Base-by-base conservation (phyloP, 441 rosid genomes). In the Populus hybrid region DNA sequence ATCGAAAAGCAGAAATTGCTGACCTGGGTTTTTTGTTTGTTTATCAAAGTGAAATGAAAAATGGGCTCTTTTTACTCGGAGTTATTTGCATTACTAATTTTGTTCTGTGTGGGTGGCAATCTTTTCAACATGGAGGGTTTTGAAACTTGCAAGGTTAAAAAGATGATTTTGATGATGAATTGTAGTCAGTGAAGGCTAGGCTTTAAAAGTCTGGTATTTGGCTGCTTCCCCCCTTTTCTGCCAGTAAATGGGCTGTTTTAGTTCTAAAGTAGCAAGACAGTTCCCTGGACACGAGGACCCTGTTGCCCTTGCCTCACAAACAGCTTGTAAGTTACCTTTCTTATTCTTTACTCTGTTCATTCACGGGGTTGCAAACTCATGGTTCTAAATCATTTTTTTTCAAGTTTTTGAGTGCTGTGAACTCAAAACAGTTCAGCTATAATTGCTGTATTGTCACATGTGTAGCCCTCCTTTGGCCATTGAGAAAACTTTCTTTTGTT, bases 211-310 rank as follows among this genome's bases (percentile, higher is more conserved):
- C 75, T 72, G 20, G 64, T 32, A 10, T 50, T 66, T 67, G 71
- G 54, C 20, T 26, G 54, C 72, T 36, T 75, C 73, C 73, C 40
- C 69, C 26, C 73, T 30, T 30, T 42, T 77, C 83, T 63, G 32
- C 20, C 80, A 16, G 87, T 84, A 89, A 90, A 94, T 95, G 99
- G 98, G 99, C 93, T 95, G 99, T 85, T 91, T 92, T 83, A 82
- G 86, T 3, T 96, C 99, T 21, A 91, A 87, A 80, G 91, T 80
- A 64, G 84, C 86, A 69, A 90, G 83, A 85, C 88, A 90, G 73
- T 86, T 81, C 73, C 88, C 92, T 38, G 98, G 98, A 82, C 92
- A 90, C 32, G 95, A 91, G 83, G 92, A 94, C 83, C 99, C 98
- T 1, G 78, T 88, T 3, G 83, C 78, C 72, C 97, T 96, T 77